These are phyloP conservation scores for Lachnellula occidentalis DNA, from an alignment of 2,329 filamentous ascomycete species.

Conservation along the genomic window DNA sequence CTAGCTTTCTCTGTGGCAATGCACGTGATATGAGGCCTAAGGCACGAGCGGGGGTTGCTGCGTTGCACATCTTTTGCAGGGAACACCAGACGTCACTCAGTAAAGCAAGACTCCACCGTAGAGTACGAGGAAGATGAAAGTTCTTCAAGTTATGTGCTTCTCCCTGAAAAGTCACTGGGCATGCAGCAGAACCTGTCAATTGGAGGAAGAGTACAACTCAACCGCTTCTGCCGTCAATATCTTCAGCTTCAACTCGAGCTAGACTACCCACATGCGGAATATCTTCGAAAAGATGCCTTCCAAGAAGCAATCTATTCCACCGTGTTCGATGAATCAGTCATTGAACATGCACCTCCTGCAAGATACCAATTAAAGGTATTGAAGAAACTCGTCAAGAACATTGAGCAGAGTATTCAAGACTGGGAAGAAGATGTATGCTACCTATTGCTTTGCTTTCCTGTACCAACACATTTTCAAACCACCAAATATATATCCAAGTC, in stretches of 20 bases:
- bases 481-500: background rate
- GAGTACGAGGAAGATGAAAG: too few species aligned
- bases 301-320: conserved; percentile 62
- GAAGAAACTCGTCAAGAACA: conserved; percentile 63
- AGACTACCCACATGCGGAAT: conserved; percentile 53
- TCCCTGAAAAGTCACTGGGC: conserved; percentile 14
- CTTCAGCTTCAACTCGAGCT: conserved; percentile 66
- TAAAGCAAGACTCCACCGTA: too few species aligned
- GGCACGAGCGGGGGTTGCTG: too few species aligned
- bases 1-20: too few species aligned
- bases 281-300: conserved; percentile 54
- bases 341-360: conserved; percentile 55
- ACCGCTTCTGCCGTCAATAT: conserved; percentile 67
- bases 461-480: background rate
- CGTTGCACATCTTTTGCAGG: too few species aligned
- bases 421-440: conserved; percentile 79
- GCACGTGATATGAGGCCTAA: too few species aligned
- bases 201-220: conserved; percentile 31
- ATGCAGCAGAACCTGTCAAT: conserved; percentile 27
- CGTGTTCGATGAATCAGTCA: conserved; percentile 57
- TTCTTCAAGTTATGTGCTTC: conserved; percentile 6
- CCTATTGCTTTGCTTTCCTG: conserved; percentile 2
- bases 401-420: conserved; percentile 71
- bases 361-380: conserved; percentile 67
- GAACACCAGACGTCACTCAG: too few species aligned